Evolutionary conservation across 495 filamentous ascomycete species (phyloP), one percentile per base, ranked within the genome.

Genomic region (Eremomyces bilateralis): DNA sequence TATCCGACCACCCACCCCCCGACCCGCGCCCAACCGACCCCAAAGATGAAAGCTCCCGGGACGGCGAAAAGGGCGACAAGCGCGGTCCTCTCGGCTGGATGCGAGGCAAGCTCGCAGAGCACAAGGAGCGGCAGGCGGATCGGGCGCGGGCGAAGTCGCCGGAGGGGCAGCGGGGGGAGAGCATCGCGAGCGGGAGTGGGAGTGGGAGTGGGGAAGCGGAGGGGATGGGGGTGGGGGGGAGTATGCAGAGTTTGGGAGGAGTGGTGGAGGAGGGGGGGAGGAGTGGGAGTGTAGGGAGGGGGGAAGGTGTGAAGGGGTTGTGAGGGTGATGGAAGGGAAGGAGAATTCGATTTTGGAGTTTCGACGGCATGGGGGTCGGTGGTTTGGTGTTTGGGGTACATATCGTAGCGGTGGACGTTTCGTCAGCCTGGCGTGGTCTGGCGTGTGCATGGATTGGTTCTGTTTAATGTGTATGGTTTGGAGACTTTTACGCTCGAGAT

Each of bases 21-120:
- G n/a, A n/a, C n/a, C n/a, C n/a, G n/a, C n/a, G n/a, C n/a, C n/a
- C n/a, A n/a, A n/a, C n/a, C n/a, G n/a, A n/a, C n/a, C n/a, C n/a
- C n/a, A n/a, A n/a, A n/a, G n/a, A n/a, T n/a, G n/a, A n/a, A n/a
- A n/a, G n/a, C n/a, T 59, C 39, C 40, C 43, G 34, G 38, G 58
- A 48, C 46, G 58, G 17, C 22, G 50, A 55, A 46, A 64, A 60
- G 52, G 66, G 51, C 15, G 65, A 71, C 49, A 62, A 63, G 41
- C 78, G 70, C 41, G 76, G 78, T n/a, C 63, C 81, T 3, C 63
- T 90, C 32, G 73, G 70, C 12, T 91, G 84, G 67, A 67, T 93
- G 42, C 79, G 79, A 48, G 74, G 71, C 41, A 91, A 88, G 54
- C 70, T 88, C 27, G 66, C 74, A 13, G 78, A 83, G 43, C 68